These are phyloP conservation scores for Takakia lepidozioides DNA, from an alignment of 225 moss, liverwort and hornwort species.

Conservation along the genomic window DNA sequence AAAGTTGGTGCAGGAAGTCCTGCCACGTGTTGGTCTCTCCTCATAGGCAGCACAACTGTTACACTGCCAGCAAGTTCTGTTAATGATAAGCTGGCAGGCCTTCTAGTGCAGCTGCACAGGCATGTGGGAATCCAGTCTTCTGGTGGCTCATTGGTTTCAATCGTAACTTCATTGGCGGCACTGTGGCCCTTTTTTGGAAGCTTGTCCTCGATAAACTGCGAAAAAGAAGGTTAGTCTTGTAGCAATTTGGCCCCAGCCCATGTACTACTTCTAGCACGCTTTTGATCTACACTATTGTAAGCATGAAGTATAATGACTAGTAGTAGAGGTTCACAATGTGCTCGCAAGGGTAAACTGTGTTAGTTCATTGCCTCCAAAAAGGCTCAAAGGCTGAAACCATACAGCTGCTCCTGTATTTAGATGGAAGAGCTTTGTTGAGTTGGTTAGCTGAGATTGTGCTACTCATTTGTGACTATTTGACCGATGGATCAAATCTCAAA, in stretches of 20 bases:
- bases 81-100: slow-evolving; percentile 39
- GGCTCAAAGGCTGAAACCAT: no score
- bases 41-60: slow-evolving; percentile 11
- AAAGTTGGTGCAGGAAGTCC: slow-evolving; percentile 11
- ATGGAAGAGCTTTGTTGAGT: no score
- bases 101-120: slow-evolving; percentile 50
- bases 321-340: no score
- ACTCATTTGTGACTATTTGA: no score
- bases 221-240: slow-evolving; percentile 19
- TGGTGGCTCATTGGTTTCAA: slow-evolving; percentile 10
- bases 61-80: slow-evolving; percentile 14
- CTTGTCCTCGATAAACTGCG: slow-evolving; percentile 15
- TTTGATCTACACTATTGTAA: slow-evolving; percentile 12
- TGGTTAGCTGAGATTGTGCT: slow-evolving; percentile 76
- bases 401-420: no score
- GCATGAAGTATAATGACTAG: slow-evolving; percentile 48
- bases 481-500: no score
- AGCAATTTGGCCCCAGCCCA: no score
- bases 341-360: background rate
- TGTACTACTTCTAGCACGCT: no score
- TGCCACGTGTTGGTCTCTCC: slow-evolving; percentile 26
- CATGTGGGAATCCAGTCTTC: slow-evolving; percentile 19
- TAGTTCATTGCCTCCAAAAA: no score
- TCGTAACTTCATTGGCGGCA: slow-evolving; percentile 39
- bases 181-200: slow-evolving; percentile 34